Percentiles rank a stretch among this genome's conserved stretches.
phyloP scores from a whole-genome alignment of 768 basidiomycete genomes.

The Boletus insuetus region DNA sequence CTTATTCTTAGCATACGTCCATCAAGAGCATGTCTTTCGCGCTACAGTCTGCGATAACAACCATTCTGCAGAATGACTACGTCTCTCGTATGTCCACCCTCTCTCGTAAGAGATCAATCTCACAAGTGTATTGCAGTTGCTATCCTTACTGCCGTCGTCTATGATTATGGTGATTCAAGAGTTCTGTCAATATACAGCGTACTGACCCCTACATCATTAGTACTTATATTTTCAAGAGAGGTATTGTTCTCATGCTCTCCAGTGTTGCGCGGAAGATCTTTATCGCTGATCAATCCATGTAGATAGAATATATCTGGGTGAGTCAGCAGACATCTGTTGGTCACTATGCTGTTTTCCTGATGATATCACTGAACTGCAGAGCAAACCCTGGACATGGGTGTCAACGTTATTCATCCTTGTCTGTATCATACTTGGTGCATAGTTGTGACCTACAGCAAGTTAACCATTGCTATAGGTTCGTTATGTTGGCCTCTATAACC shows the following conservation, averaged over 20 bases:
- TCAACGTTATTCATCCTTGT: slow-evolving; percentile 9
- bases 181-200: background rate
- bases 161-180: background rate
- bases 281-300: background rate
- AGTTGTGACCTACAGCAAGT: background rate
- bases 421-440: background rate
- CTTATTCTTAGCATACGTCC: too few relatives aligned
- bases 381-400: slow-evolving; percentile 7
- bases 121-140: too few relatives aligned
- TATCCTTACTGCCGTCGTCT: background rate
- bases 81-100: too few relatives aligned
- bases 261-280: too few relatives aligned
- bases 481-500: slow-evolving; percentile 1
- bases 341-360: background rate
- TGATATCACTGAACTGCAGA: background rate
- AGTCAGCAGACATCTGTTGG: background rate
- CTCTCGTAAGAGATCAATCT: too few relatives aligned
- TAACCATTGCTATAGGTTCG: slow-evolving; percentile 3
- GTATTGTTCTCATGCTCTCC: background rate
- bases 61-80: too few relatives aligned
- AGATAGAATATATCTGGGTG: slow-evolving; percentile 17
- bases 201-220: background rate
- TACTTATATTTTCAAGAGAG: background rate
- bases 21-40: too few relatives aligned
- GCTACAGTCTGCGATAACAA: too few relatives aligned